phyloP scores from a whole-genome alignment of 2,329 filamentous ascomycete genomes.

The Apiospora arundinis region DNA sequence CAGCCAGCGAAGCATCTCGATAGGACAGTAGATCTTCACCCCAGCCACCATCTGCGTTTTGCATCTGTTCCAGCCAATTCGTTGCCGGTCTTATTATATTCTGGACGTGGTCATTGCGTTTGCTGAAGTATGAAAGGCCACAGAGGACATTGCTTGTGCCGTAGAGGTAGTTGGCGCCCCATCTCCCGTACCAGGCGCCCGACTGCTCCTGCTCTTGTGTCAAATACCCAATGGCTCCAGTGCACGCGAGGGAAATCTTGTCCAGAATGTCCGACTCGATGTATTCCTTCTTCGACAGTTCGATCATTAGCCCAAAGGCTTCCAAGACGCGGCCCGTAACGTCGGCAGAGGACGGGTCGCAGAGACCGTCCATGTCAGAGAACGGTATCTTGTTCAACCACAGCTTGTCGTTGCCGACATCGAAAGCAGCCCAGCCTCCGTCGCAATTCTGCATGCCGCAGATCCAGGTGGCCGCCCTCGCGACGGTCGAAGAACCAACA shows the following conservation, averaged over 20 bases:
- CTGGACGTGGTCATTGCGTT: not conserved
- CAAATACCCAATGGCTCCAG: constrained; percentile 36
- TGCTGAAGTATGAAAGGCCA: constrained; percentile 34
- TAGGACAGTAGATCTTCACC: constrained; percentile 38
- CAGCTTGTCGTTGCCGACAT: constrained; percentile 40
- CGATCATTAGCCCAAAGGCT: constrained; percentile 25
- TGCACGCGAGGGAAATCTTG: not conserved
- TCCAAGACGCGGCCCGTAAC: constrained; percentile 39
- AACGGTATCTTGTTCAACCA: constrained; percentile 45
- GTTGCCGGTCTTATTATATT: constrained; percentile 24
- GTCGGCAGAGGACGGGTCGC: constrained; percentile 41
- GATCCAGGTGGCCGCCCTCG: constrained; percentile 34
- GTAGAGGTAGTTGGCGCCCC: constrained; percentile 43
- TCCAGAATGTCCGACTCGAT: not conserved
- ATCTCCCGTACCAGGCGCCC: constrained; percentile 42
- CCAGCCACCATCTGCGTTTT: constrained; percentile 42
- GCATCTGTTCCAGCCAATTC: constrained; percentile 34
- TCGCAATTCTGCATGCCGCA: constrained; percentile 44
- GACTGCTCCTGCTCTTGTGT: constrained; percentile 31
- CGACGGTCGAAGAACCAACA: not conserved
- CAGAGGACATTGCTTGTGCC: constrained; percentile 41
- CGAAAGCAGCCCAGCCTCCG: constrained; percentile 45
- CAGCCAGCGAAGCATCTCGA: constrained; percentile 24
- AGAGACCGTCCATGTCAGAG: constrained; percentile 43
- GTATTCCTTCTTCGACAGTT: not conserved